These are phyloP conservation scores for Fusarium xyrophilum DNA, from an alignment of 2,329 filamentous ascomycete genomes.

Conservation along the genomic window DNA sequence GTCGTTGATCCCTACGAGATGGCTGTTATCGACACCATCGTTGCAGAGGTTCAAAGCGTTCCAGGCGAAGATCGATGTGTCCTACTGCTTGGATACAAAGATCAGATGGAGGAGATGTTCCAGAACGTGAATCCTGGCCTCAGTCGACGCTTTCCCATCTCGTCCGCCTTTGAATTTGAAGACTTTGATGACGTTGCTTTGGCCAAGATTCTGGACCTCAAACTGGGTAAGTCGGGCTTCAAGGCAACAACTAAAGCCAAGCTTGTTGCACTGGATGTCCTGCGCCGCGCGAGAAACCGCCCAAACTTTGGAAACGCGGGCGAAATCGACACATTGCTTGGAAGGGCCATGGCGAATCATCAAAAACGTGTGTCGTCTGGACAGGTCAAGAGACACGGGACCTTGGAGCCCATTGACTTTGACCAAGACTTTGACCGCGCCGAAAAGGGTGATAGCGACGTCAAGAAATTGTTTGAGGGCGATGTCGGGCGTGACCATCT, in stretches of 20 bases:
- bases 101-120: slow-evolving; percentile 75
- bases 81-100: slow-evolving; percentile 72
- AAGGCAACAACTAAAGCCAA: slow-evolving; percentile 59
- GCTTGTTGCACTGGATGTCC: slow-evolving; percentile 62
- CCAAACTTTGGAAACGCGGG: slow-evolving; percentile 78
- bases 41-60: slow-evolving; percentile 73
- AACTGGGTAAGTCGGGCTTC: slow-evolving; percentile 65
- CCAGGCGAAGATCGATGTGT: slow-evolving; percentile 77
- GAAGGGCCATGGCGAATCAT: slow-evolving; percentile 30
- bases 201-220: slow-evolving; percentile 65
- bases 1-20: slow-evolving; percentile 57
- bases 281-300: slow-evolving; percentile 66
- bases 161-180: slow-evolving; percentile 70
- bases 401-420: slow-evolving; percentile 77
- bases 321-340: slow-evolving; percentile 65
- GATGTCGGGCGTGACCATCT: slow-evolving; percentile 65
- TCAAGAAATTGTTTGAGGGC: slow-evolving; percentile 62
- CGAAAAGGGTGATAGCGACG: slow-evolving; percentile 50
- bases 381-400: slow-evolving; percentile 55
- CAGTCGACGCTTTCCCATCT: slow-evolving; percentile 68
- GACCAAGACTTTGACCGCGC: slow-evolving; percentile 67
- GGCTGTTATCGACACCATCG: slow-evolving; percentile 76
- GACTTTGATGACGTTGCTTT: slow-evolving; percentile 70
- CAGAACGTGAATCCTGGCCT: slow-evolving; percentile 77
- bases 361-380: slow-evolving; percentile 35